A percentile compares a stretch with the other conserved stretches of the same genome.
phyloP scores from a whole-genome alignment of 2,329 filamentous ascomycete species.

The Aureobasidium leucospermi region DNA sequence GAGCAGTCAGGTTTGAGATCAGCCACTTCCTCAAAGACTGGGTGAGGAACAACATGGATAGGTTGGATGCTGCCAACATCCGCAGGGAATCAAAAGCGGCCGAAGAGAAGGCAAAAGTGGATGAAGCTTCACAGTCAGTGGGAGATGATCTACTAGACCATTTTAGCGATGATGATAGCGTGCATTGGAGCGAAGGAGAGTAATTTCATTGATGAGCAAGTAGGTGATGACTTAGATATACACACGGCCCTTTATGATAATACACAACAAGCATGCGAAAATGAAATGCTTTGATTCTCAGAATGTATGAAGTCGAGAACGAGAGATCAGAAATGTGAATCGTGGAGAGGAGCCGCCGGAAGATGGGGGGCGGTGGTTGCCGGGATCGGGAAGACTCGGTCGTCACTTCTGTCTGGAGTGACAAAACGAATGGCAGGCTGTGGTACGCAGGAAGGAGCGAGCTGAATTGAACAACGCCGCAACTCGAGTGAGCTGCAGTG shows the following conservation, averaged over 20 bases:
- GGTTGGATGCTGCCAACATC: constrained; percentile 3
- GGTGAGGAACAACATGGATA: constrained; percentile 4
- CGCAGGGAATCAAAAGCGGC: neutral
- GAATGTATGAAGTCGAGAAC: neutral
- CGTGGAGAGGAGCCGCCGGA: constrained; percentile 6
- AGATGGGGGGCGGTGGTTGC: neutral
- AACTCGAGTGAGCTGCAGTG: neutral
- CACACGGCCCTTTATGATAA: neutral
- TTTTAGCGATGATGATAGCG: constrained; percentile 6
- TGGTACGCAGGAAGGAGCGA: neutral
- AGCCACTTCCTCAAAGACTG: neutral
- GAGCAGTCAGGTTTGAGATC: constrained; percentile 4
- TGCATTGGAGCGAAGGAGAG: constrained; percentile 9
- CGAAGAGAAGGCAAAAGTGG: neutral
- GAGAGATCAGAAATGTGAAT: neutral
- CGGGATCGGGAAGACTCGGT: constrained; percentile 9
- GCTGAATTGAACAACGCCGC: neutral
- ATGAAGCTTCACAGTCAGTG: neutral
- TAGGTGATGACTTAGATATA: neutral
- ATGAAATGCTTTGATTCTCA: neutral
- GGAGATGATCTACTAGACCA: constrained; percentile 1
- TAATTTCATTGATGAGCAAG: neutral
- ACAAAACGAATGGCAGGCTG: constrained; percentile 9
- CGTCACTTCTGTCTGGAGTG: constrained; percentile 3
- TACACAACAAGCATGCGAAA: neutral